phyloP scores from a whole-genome alignment of 2,329 filamentous ascomycete species.

The Trichocomaceae sp. region DNA sequence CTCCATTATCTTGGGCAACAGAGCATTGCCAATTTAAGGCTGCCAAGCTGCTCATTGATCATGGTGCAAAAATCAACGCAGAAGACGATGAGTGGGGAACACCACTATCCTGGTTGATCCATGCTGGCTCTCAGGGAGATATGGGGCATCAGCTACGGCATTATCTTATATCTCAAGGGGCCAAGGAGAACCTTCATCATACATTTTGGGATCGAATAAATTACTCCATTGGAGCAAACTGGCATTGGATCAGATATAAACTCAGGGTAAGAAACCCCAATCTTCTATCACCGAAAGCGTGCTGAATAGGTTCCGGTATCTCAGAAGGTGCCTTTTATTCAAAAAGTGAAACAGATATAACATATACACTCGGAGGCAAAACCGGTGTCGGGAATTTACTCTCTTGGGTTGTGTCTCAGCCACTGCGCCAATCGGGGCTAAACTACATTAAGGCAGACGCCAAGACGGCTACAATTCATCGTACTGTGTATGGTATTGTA shows the following conservation, averaged over 20 bases:
- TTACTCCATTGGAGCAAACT: neutral
- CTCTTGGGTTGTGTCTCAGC: too few relatives aligned
- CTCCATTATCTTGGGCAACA: conserved; percentile 4
- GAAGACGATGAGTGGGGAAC: conserved; percentile 3
- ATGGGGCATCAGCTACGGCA: neutral
- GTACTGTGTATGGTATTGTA: too few relatives aligned
- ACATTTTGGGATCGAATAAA: conserved; percentile 1
- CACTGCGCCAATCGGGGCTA: too few relatives aligned
- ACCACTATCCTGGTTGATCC: neutral
- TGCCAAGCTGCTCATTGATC: conserved; percentile 1
- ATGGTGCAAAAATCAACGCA: conserved; percentile 2
- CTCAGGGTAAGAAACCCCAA: too few relatives aligned
- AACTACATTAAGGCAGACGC: too few relatives aligned
- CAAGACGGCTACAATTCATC: too few relatives aligned
- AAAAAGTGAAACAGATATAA: too few relatives aligned
- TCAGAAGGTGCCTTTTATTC: too few relatives aligned
- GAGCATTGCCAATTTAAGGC: conserved; percentile 1
- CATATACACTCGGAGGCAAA: too few relatives aligned
- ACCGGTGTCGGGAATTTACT: too few relatives aligned
- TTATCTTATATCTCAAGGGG: neutral
- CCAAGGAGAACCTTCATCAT: neutral
- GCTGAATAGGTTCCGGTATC: too few relatives aligned
- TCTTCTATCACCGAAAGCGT: too few relatives aligned
- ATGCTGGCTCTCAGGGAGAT: neutral
- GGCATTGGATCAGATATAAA: neutral